A percentile compares a stretch with the other conserved stretches of the same genome.
Evolutionary conservation across 306 rosid species (phyloP).

Genomic region (Quercus engelmannii): DNA sequence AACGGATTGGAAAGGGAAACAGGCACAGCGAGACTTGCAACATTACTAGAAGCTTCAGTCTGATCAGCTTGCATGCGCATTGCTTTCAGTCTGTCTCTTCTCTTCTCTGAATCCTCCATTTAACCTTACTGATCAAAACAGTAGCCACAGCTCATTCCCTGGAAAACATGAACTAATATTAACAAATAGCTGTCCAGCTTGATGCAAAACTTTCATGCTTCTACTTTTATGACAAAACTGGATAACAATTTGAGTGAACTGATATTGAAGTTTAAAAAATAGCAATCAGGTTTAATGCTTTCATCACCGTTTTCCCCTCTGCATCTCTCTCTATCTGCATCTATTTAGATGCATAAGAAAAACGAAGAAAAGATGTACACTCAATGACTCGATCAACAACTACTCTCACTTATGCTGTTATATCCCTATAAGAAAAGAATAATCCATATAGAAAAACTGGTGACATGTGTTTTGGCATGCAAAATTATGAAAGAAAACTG

Average conservation of each 20-base stretch:
- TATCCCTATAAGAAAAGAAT: no score
- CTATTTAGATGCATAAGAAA: no score
- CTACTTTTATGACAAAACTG: not conserved
- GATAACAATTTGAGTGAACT: not conserved
- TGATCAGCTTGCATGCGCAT: slow-evolving; percentile 69
- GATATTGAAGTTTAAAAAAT: not conserved
- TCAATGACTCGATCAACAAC: no score
- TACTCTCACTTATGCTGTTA: no score
- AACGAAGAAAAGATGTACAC: no score
- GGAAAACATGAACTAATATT: not conserved
- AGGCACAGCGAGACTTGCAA: slow-evolving; percentile 25
- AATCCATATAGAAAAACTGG: no score
- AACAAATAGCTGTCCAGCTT: not conserved
- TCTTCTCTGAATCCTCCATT: slow-evolving; percentile 85
- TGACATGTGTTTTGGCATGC: no score
- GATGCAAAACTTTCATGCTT: not conserved
- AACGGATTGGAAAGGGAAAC: slow-evolving; percentile 73
- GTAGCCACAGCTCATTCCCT: slow-evolving; percentile 3
- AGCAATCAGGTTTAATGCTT: no score
- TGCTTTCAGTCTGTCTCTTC: slow-evolving; percentile 72
- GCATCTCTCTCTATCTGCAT: no score
- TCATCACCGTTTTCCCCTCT: no score
- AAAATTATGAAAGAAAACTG: no score
- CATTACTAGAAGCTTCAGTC: slow-evolving; percentile 33
- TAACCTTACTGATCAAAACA: slow-evolving; percentile 24